Base-by-base conservation (phyloP, 192 early-diverging fungal species). In the Fimicolochytrium jonesii region DNA sequence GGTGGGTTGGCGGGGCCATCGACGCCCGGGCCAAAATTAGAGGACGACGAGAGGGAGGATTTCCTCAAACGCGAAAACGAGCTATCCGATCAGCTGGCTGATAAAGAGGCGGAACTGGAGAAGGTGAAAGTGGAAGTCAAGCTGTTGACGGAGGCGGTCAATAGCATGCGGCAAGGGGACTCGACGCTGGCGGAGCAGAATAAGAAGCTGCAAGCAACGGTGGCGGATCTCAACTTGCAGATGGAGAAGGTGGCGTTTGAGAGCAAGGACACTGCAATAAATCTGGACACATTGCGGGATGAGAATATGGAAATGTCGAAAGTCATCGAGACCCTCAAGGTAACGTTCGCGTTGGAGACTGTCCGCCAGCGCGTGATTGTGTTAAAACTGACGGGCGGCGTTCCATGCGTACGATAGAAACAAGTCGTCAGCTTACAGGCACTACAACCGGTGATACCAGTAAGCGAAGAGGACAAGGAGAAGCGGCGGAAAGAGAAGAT, bases 1-100 rank as follows among this genome's bases (percentile, higher is more conserved):
- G n/a, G n/a, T n/a, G n/a, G n/a, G n/a, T 18, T 63, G 10, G 62
- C 70, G 0, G 34, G 39, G 13, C 32, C 60, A 30, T 32, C 64
- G 36, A 96, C 95, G 13, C 93, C 95, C 9, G 86, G 86, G 1
- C 79, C 86, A 75, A 76, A 34, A 66, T 41, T 97, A 44, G 82
- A 83, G 49, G 83, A 91, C 41, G 96, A 97, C 70, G 94, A 97
- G 70, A 80, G 92, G 28, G 94, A 98, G 43, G 95, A 94, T 51
- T 97, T 98, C 67, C 67, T 97, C 71, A 80, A 83, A 41, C 84
- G 97, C 30, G 97, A 99, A 71, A 95, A 94, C 71, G 97, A 99
- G 68, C 81, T 98, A 56, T 87, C 83, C 53, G 94, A 99, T 64
- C 86, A 91, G 59, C 73, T 99, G 44, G 85, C 93, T 5, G 92